Evolutionary conservation across 176 grass and related monocot species (phyloP).

Genomic region (Urochloa ruziziensis): DNA sequence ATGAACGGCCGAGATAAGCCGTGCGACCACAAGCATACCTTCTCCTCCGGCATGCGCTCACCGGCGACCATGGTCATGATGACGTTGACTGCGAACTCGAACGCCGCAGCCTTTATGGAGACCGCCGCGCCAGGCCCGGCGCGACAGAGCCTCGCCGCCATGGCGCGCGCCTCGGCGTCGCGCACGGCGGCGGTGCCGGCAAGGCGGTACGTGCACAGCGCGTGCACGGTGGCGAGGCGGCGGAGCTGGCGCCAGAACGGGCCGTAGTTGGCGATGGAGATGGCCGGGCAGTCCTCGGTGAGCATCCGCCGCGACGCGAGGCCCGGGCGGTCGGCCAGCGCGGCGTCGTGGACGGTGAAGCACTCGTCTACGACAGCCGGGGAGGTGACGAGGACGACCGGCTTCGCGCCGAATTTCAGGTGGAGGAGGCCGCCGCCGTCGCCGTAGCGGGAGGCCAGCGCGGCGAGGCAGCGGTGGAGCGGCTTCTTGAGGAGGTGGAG

Average conservation of each 20-base stretch:
- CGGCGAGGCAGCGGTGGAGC: conserved; percentile 50
- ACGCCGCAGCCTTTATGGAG: conserved; percentile 46
- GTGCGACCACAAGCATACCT: no score
- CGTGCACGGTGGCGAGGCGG: conserved; percentile 48
- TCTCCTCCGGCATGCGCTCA: conserved; percentile 23
- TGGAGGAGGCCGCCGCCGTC: conserved; percentile 35
- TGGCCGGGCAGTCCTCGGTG: conserved; percentile 25
- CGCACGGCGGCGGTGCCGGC: not conserved
- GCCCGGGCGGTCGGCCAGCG: conserved; percentile 59
- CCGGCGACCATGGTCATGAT: conserved; percentile 62
- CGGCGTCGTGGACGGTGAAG: conserved; percentile 58
- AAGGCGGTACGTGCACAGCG: conserved; percentile 43
- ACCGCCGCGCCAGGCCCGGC: not conserved
- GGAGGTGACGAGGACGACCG: conserved; percentile 60
- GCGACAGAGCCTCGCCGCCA: conserved; percentile 27
- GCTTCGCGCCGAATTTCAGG: conserved; percentile 56
- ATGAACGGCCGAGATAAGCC: no score
- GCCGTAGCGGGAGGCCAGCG: conserved; percentile 33
- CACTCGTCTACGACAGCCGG: conserved; percentile 49
- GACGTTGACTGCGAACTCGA: conserved; percentile 38
- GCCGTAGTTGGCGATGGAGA: conserved; percentile 22
- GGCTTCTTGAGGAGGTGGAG: conserved; percentile 79
- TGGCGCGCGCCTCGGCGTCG: conserved; percentile 20
- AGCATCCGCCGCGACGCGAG: conserved; percentile 30
- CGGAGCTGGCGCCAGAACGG: conserved; percentile 71